Base-by-base conservation (phyloP, 2,329 filamentous ascomycete genomes). In the Colletotrichum sp. region DNA sequence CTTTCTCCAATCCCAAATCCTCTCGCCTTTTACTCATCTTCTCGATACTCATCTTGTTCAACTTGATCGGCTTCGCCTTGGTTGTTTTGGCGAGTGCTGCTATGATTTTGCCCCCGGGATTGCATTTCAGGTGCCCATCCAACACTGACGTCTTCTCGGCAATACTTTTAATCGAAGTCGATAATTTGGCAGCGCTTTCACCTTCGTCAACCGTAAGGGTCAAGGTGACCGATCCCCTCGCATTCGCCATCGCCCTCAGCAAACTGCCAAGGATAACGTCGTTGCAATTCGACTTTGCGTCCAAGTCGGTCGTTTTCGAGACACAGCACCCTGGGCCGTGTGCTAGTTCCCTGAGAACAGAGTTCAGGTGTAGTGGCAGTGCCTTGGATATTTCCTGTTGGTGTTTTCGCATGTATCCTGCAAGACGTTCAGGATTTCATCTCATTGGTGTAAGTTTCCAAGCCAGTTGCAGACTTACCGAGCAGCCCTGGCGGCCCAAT, bases 231-330 rank as follows among this genome's bases (percentile, higher is more conserved):
- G 10, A 5, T 0, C 39, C 22, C 8, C 30, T 75, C 1, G 26
- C 22, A 6, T 22, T 52, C 2, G 55, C 63, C 72, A 72, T 72
- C 1, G n/a, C 22, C 6, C 39, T 55, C 1, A 68, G 8, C 3
- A 75, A 16, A 4, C 55, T 75, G 5, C 72, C 72, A 3, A 75
- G 60, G 16, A 75, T 66, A 6, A 75, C 39, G 22, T 62, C n/a
- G 28, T 75, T 66, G 36, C 68, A 71, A 4, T 59, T 39, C 6
- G 60, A 36, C 48, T 36, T 75, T 4, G 24, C 48, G 24, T 39
- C 32, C 9, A 16, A 12, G 68, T 10, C 34, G 30, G 18, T 62
- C n/a, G 59, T 73, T 36, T 66, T 66, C 10, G 39, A 66, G 18
- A 57, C 39, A 12, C 71, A 69, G 24, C 71, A 64, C 12, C 57